Evolutionary conservation across 2,329 filamentous ascomycete species (phyloP).

Genomic region (Phialophora macrospora): DNA sequence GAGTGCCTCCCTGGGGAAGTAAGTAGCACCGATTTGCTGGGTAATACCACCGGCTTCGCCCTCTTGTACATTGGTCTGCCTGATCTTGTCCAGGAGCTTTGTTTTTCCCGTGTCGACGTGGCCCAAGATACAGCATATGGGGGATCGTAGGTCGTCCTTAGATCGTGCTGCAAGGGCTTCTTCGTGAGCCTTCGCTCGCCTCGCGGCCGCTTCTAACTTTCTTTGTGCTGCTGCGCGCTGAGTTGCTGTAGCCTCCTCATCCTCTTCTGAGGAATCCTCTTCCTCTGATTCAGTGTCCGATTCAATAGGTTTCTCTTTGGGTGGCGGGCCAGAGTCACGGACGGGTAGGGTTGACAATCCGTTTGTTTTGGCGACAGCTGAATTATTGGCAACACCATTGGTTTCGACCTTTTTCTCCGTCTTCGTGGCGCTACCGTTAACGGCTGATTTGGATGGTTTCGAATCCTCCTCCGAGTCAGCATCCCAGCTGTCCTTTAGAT

Average conservation of each 20-base stretch:
- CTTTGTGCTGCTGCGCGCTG: slow-evolving; percentile 73
- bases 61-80: slow-evolving; percentile 97
- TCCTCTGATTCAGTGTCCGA: slow-evolving; percentile 62
- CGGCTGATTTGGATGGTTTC: slow-evolving; percentile 5
- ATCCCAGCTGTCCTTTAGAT: slow-evolving; percentile 95
- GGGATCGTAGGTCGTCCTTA: slow-evolving; percentile 91
- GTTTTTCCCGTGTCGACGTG: slow-evolving; percentile 99
- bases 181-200: slow-evolving; percentile 87
- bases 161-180: slow-evolving; percentile 89
- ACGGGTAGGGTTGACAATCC: slow-evolving; percentile 21
- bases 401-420: slow-evolving; percentile 1
- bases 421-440: slow-evolving; percentile 17
- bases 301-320: slow-evolving; percentile 42
- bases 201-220: slow-evolving; percentile 86
- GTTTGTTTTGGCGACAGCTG: slow-evolving; percentile 9
- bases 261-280: slow-evolving; percentile 59
- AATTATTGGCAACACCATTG: slow-evolving; percentile 16
- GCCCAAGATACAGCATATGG: slow-evolving; percentile 99
- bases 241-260: slow-evolving; percentile 74
- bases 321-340: slow-evolving; percentile 22
- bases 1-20: slow-evolving; percentile 95
- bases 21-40: slow-evolving; percentile 98
- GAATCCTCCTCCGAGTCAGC: slow-evolving; percentile 75
- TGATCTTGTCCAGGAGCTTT: slow-evolving; percentile 97
- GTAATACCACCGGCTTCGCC: slow-evolving; percentile 99